Percentiles rank a stretch among this genome's conserved stretches.
These are phyloP conservation scores for Thalassiosira hispida DNA, from an alignment of 352 stramenopile genomes.

Conservation along the genomic window DNA sequence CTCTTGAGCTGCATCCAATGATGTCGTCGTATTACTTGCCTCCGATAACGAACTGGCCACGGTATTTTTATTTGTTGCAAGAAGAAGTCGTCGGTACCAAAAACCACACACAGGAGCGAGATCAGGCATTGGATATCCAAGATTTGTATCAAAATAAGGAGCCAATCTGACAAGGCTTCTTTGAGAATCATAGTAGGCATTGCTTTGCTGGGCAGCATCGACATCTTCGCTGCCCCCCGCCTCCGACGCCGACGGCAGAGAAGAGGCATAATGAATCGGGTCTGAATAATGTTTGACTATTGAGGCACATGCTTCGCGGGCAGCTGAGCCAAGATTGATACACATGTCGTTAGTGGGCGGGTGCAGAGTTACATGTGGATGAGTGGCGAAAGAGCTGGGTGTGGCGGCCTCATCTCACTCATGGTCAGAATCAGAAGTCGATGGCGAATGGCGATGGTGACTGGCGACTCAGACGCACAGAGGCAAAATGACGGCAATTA, in stretches of 20 bases:
- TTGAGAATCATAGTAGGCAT: neutral
- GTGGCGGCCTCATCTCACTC: no score
- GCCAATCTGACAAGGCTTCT: no score
- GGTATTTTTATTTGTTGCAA: neutral
- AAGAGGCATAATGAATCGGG: conserved; percentile 28
- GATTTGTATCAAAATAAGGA: conserved; percentile 25
- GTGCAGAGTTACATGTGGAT: neutral
- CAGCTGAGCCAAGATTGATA: neutral
- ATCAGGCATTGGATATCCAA: conserved; percentile 18
- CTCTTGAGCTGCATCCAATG: conserved; percentile 8
- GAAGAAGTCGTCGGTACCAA: conserved; percentile 25
- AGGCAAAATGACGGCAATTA: no score
- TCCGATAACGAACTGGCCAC: neutral
- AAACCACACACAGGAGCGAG: conserved; percentile 23
- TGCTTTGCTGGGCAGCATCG: neutral
- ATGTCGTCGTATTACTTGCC: neutral
- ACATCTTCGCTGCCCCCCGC: neutral
- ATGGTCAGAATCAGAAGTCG: no score
- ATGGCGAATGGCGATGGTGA: no score
- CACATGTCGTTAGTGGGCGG: neutral
- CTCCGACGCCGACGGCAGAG: neutral
- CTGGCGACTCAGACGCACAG: no score
- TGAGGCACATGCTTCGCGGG: conserved; percentile 33
- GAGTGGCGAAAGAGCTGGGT: no score
- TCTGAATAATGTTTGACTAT: conserved; percentile 46